These are phyloP conservation scores for Gymnopus androsaceus DNA, from an alignment of 1,284 basidiomycete species.

Conservation along the genomic window DNA sequence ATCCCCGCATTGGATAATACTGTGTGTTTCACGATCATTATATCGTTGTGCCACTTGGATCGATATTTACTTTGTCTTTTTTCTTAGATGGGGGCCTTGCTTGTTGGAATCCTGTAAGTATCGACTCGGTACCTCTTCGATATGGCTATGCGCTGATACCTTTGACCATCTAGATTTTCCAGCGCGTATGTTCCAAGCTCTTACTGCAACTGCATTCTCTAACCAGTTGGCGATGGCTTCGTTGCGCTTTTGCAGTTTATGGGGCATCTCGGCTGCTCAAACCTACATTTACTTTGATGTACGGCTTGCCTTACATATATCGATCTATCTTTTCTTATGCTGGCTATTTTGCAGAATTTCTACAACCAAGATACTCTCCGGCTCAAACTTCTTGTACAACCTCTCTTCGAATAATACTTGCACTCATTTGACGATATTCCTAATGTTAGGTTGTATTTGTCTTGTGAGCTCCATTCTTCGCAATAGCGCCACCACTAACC, in stretches of 20 bases:
- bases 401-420: background rate
- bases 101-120: slow-evolving; percentile 17
- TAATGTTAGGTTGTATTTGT: slow-evolving; percentile 11
- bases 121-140: background rate
- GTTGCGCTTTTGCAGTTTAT: slow-evolving; percentile 12
- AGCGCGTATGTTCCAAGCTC: no score
- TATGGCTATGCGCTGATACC: background rate
- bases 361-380: background rate
- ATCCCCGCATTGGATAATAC: slow-evolving; percentile 14
- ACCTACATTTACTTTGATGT: slow-evolving; percentile 15
- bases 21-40: background rate
- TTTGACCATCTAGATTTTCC: no score
- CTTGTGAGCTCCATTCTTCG: slow-evolving; percentile 4
- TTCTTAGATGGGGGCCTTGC: slow-evolving; percentile 13
- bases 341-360: background rate
- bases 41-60: background rate
- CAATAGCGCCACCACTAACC: background rate
- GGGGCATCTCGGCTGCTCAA: slow-evolving; percentile 14
- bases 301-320: background rate
- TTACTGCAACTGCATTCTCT: no score
- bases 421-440: no score
- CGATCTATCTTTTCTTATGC: background rate
- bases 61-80: background rate
- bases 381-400: slow-evolving; percentile 2
- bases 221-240: no score